Conservation (phyloP, 176 grass and related monocot genomes). For the Oryza nivara region DNA sequence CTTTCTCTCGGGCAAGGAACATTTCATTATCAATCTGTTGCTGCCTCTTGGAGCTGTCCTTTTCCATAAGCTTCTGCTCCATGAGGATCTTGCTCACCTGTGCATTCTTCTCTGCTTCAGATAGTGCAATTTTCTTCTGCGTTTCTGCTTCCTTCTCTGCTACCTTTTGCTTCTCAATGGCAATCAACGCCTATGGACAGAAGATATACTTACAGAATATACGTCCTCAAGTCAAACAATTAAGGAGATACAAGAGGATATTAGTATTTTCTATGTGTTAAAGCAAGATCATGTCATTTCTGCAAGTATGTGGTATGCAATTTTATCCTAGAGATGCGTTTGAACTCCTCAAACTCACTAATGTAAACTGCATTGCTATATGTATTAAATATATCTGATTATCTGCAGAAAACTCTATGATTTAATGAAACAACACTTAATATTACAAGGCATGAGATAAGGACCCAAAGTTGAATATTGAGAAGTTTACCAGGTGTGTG, state of each 20-base stretch:
- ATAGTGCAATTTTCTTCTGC: slow-evolving; percentile 93
- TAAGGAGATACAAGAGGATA: slow-evolving; percentile 9
- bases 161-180: slow-evolving; percentile 95
- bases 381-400: neutral
- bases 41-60: slow-evolving; percentile 84
- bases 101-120: slow-evolving; percentile 97
- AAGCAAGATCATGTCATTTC: neutral
- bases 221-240: slow-evolving; percentile 29
- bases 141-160: slow-evolving; percentile 98
- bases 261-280: neutral
- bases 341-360: neutral
- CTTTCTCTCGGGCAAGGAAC: slow-evolving; percentile 83
- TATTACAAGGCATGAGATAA: neutral
- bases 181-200: slow-evolving; percentile 68
- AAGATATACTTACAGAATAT: slow-evolving; percentile 13
- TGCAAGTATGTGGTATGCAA: neutral
- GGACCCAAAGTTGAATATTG: neutral
- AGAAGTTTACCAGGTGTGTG: slow-evolving; percentile 12
- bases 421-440: slow-evolving; percentile 19
- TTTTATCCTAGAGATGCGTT: neutral
- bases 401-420: slow-evolving; percentile 19
- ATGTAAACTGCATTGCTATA: neutral
- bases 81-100: slow-evolving; percentile 96
- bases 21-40: slow-evolving; percentile 97
- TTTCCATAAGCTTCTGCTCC: slow-evolving; percentile 96